Evolutionary conservation across 352 stramenopile species (phyloP), one percentile per base, ranked within the genome.

Genomic region (Chrysophaeum taylorii): DNA sequence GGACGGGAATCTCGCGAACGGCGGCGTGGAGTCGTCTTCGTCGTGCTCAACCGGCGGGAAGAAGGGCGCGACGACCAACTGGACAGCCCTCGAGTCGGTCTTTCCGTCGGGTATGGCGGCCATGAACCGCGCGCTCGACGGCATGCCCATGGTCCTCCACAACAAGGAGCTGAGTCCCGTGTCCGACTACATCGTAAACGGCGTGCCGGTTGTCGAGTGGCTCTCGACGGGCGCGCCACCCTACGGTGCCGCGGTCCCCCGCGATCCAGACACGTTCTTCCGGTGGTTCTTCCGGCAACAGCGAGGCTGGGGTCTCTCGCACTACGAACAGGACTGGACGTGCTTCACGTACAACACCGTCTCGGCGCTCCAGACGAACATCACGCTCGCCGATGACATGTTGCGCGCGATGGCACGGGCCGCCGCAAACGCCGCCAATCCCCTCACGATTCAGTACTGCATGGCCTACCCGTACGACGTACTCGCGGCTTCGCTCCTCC

Each of bases 261-360:
- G 27, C 9, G 60, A 67, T 31, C 60, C 60, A 23, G 60, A 39
- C n/a, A 31, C n/a, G 23, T 67, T 67, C 31, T 67, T 67, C 60
- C 31, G n/a, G 27, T 48, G 60, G 36, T 67, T 67, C 60, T 67
- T 67, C 60, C 60, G 38, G 27, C 36, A 67, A 31, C 60, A 67
- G 60, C 27, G 27, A 31, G 60, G 27, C 60, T 67, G 60, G 60
- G 60, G 60, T 16, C 60, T 67, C 15, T 27, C 15, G 36, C 39
- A 53, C n/a, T 67, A 67, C 60, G 60, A 67, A 48, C 60, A 67
- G 27, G 60, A 67, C 60, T 67, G 60, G 60, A 67, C 38, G n/a
- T 41, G 39, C 36, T 41, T 41, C n/a, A n/a, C 31, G 60, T 67
- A 67, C 60, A 31, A 67, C 9, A 27, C 27, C 4, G 27, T 23